A percentile compares a stretch with the other conserved stretches of the same genome.
phyloP scores from a whole-genome alignment of 208 protist species.

The Trypanosoma caninum region DNA sequence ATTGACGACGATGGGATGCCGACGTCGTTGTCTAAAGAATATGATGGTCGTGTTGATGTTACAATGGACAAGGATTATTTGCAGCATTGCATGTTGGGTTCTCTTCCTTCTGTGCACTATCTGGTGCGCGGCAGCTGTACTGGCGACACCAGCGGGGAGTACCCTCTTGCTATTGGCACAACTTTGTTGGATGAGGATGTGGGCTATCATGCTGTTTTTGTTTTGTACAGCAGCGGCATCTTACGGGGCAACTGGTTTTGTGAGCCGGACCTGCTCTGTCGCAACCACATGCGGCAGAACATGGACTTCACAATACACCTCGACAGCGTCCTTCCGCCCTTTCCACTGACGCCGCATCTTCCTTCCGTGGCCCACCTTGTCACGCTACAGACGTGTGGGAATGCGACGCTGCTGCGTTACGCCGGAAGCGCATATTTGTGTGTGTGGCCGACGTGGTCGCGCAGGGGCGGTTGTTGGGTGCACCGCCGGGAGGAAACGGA shows the following conservation, averaged over 20 bases:
- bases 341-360: not conserved
- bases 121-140: conserved; percentile 17
- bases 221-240: conserved; percentile 42
- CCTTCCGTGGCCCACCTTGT: conserved; percentile 25
- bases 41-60: conserved; percentile 17
- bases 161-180: conserved; percentile 51
- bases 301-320: conserved; percentile 14
- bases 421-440: conserved; percentile 46
- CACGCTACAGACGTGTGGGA: conserved; percentile 32
- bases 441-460: conserved; percentile 60
- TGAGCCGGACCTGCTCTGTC: conserved; percentile 69
- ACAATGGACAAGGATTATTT: conserved; percentile 5
- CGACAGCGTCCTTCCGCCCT: conserved; percentile 4
- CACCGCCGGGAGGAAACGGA: conserved; percentile 31
- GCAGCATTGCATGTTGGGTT: conserved; percentile 12
- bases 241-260: conserved; percentile 48
- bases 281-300: conserved; percentile 26
- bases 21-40: conserved; percentile 10
- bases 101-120: conserved; percentile 23
- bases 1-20: conserved; percentile 29
- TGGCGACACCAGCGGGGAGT: conserved; percentile 5
- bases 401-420: conserved; percentile 63
- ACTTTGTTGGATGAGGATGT: conserved; percentile 62
- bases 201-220: conserved; percentile 60
- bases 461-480: conserved; percentile 39